A percentile compares a stretch with the other conserved stretches of the same genome.
Conservation (phyloP, 768 basidiomycete species). For the Tylopilus balloui region DNA sequence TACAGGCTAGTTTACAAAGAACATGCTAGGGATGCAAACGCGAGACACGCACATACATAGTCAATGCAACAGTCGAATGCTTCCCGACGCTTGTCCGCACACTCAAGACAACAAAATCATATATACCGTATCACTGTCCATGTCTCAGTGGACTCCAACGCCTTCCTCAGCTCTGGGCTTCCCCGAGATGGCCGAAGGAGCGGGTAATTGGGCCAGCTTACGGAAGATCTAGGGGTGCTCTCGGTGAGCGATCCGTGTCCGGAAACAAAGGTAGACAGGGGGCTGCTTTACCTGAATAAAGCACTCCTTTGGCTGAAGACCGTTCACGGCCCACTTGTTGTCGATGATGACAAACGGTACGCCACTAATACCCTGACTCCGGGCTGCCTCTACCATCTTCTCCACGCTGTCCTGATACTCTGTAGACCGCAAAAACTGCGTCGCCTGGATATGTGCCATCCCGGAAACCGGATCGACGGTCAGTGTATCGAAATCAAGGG, state of each 20-base stretch:
- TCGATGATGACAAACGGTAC: slow-evolving; percentile 50
- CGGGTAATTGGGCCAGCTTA: slow-evolving; percentile 23
- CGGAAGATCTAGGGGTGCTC: slow-evolving; percentile 24
- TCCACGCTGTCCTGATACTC: slow-evolving; percentile 37
- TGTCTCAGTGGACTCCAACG: neutral
- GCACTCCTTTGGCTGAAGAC: slow-evolving; percentile 39
- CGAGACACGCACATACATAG: no score
- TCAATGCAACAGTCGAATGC: no score
- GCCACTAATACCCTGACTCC: slow-evolving; percentile 41
- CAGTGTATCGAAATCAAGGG: no score
- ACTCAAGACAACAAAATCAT: no score
- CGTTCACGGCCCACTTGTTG: slow-evolving; percentile 41
- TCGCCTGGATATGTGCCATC: slow-evolving; percentile 24
- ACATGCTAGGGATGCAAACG: no score
- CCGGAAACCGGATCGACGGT: no score
- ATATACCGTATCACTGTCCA: no score
- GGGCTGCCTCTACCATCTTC: slow-evolving; percentile 36
- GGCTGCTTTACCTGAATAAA: slow-evolving; percentile 32
- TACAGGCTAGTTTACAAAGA: no score
- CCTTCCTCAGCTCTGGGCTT: neutral
- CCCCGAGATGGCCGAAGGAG: neutral
- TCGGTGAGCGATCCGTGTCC: neutral
- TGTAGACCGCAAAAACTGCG: slow-evolving; percentile 36
- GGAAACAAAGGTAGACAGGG: neutral
- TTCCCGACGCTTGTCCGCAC: no score